Evolutionary conservation across 768 basidiomycete species (phyloP).

Genomic region (Boletus rubroflammeus): DNA sequence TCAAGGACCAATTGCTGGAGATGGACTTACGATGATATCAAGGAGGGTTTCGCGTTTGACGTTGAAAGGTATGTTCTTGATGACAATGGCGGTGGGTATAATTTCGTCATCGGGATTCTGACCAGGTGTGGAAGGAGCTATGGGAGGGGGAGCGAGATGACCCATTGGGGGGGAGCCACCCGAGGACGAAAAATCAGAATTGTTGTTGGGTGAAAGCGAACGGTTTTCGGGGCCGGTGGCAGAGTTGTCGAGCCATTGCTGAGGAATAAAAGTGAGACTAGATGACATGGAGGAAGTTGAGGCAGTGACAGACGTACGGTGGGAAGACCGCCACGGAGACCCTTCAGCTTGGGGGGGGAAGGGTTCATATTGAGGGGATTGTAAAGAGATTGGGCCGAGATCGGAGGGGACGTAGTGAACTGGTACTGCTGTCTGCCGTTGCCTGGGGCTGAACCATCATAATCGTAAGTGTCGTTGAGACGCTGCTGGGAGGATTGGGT

Average conservation of each 20-base stretch:
- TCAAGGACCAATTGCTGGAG: not conserved
- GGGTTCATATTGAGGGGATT: slow-evolving; percentile 54
- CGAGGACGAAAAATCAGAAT: slow-evolving; percentile 84
- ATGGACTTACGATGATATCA: slow-evolving; percentile 82
- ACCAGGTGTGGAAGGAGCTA: slow-evolving; percentile 48
- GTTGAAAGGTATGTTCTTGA: slow-evolving; percentile 99
- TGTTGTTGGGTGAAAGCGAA: slow-evolving; percentile 81
- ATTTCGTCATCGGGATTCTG: slow-evolving; percentile 77
- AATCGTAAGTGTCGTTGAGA: slow-evolving; percentile 85
- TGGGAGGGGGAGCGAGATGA: slow-evolving; percentile 41
- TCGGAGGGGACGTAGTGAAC: slow-evolving; percentile 61
- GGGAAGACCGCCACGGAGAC: slow-evolving; percentile 64
- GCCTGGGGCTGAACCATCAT: slow-evolving; percentile 55
- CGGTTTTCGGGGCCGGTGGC: slow-evolving; percentile 57
- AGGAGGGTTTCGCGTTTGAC: slow-evolving; percentile 95
- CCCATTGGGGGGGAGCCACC: slow-evolving; percentile 73
- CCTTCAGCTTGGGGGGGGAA: slow-evolving; percentile 75
- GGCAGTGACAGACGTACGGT: slow-evolving; percentile 47
- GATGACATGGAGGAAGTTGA: slow-evolving; percentile 19
- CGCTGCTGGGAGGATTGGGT: slow-evolving; percentile 63
- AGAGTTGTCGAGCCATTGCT: slow-evolving; percentile 86
- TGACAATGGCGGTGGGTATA: slow-evolving; percentile 98
- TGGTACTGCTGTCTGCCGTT: slow-evolving; percentile 61
- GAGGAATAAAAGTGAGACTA: slow-evolving; percentile 23
- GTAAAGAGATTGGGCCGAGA: slow-evolving; percentile 49